Conservation (phyloP, 345 rosid genomes). For the Aegle marmelos region DNA sequence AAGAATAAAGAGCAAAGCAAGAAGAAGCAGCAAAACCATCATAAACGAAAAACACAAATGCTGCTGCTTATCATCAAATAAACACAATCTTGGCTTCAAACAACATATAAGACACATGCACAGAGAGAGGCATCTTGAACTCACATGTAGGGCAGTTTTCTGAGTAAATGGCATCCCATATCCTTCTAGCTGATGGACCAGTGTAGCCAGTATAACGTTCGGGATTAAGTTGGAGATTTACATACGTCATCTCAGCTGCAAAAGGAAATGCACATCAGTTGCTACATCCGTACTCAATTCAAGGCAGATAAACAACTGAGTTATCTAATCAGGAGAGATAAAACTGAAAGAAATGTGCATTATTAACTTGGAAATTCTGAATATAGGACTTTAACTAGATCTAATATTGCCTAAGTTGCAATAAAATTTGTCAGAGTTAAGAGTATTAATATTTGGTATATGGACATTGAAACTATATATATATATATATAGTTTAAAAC, state of each 20-base stretch:
- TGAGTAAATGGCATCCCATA: constrained; percentile 62
- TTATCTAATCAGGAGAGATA: not conserved
- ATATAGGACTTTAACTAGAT: not conserved
- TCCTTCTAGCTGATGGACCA: constrained; percentile 66
- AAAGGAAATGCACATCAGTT: constrained; percentile 13
- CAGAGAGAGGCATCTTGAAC: not conserved
- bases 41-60: not conserved
- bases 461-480: not conserved
- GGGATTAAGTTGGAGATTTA: constrained; percentile 58
- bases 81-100: not conserved
- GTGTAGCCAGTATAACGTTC: constrained; percentile 59
- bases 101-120: not conserved
- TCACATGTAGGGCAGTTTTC: constrained; percentile 64
- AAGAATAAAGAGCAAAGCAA: not conserved
- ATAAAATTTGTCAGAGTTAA: not conserved
- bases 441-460: not conserved
- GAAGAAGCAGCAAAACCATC: not conserved
- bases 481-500: not conserved
- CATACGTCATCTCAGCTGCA: constrained; percentile 61
- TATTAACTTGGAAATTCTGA: not conserved
- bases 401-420: not conserved
- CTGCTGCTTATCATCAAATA: not conserved
- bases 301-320: not conserved
- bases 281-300: not conserved
- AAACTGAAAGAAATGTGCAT: not conserved